Percentiles rank a stretch among this genome's conserved stretches.
Conservation (phyloP, 176 grass and related monocot species). For the Rhipidocladum racemiflorum region DNA sequence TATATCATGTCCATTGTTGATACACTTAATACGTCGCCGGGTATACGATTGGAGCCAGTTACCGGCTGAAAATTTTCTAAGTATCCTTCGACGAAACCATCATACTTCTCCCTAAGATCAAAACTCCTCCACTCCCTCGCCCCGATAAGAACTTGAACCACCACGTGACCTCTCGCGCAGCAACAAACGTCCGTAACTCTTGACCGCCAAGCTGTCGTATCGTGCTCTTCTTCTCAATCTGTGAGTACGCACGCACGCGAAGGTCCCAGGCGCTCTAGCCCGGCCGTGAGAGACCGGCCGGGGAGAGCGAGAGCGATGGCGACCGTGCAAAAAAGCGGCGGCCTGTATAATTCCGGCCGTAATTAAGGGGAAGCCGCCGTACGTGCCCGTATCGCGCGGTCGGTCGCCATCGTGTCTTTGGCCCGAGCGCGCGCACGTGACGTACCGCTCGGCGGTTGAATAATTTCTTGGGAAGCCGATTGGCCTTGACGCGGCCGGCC, state of each 20-base stretch:
- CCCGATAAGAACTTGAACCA: not conserved
- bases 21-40: not conserved
- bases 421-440: not conserved
- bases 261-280: not conserved
- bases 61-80: not conserved
- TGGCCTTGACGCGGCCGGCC: not conserved
- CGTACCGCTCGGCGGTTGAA: constrained; percentile 4
- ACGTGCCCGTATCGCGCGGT: not conserved
- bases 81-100: not conserved
- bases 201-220: not conserved
- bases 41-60: not conserved
- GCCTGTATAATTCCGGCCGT: not conserved
- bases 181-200: not conserved
- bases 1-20: not conserved
- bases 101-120: not conserved
- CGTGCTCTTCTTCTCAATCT: not conserved
- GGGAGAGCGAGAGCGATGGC: not conserved
- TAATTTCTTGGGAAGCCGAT: not conserved
- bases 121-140: not conserved
- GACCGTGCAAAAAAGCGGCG: constrained; percentile 3
- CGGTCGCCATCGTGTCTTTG: constrained; percentile 8
- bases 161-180: constrained; percentile 7
- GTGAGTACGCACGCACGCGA: not conserved
- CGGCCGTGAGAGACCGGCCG: not conserved
- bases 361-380: not conserved